phyloP scores from a whole-genome alignment of 2,329 filamentous ascomycete genomes.

The Lachnellula cervina region DNA sequence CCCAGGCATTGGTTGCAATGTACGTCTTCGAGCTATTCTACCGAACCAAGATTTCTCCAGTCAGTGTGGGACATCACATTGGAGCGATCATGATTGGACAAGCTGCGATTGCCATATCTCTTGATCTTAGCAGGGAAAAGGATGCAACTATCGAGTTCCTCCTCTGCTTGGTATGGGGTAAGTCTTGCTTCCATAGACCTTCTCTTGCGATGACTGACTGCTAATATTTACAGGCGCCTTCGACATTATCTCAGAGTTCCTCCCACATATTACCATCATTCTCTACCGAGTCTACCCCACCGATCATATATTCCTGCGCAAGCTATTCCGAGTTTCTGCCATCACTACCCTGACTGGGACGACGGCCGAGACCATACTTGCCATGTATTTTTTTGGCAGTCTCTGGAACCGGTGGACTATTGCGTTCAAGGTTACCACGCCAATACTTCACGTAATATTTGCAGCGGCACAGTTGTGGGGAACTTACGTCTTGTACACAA shows the following conservation, averaged over 20 bases:
- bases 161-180: constrained; percentile 29
- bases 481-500: constrained; percentile 36
- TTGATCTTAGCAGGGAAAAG: constrained; percentile 23
- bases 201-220: constrained; percentile 8
- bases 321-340: constrained; percentile 35
- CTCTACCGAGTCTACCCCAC: constrained; percentile 38
- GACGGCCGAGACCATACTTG: constrained; percentile 37
- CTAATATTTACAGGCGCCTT: constrained; percentile 36
- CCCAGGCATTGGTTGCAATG: constrained; percentile 41
- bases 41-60: constrained; percentile 36
- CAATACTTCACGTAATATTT: constrained; percentile 39
- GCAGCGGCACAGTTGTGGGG: constrained; percentile 40
- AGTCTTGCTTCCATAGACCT: not conserved
- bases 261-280: constrained; percentile 42
- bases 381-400: constrained; percentile 40
- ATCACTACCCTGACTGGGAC: constrained; percentile 38
- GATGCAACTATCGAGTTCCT: constrained; percentile 30
- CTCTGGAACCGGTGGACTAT: constrained; percentile 40
- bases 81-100: constrained; percentile 36
- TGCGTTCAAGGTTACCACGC: constrained; percentile 40
- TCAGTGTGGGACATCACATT: constrained; percentile 38
- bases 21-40: constrained; percentile 43
- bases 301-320: constrained; percentile 35
- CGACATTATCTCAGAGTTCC: constrained; percentile 42
- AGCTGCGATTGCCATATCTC: constrained; percentile 36